Evolutionary conservation across 179 eudicot species (phyloP), one percentile per base, ranked within the genome.

Genomic region (Spinacia oleracea): DNA sequence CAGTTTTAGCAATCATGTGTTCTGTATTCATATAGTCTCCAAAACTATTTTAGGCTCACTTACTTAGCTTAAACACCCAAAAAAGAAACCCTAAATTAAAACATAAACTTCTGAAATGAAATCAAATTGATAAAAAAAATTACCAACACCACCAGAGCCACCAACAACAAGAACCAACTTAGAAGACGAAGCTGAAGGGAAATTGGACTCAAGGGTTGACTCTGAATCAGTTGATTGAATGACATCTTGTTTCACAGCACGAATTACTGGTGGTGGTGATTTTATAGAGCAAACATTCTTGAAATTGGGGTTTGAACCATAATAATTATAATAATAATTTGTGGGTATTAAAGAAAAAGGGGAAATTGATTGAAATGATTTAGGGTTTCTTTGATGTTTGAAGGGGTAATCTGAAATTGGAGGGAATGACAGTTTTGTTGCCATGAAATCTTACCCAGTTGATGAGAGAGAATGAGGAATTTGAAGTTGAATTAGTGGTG

Each of bases 71-170:
- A n/a, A 45, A 18, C 29, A 18, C 1, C 23, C n/a, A 0, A 18
- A 43, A 8, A 51, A 31, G 25, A 14, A 73, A 0, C 7, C 8
- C 40, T 4, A 29, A 50, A 35, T 10, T 23, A 0, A 31, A 7
- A 45, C 8, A 63, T 4, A 46, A 23, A 55, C 43, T 20, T 45
- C 1, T 12, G 34, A 58, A 15, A 18, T 3, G 18, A 31, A 29
- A 10, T 48, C 0, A 65, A 58, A 64, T 55, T 46, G 0, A 9
- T 31, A 74, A 46, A 48, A 48, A 34, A 3, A 80, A 35, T 35
- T 86, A 93, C 98, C 97, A n/a, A 95, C 98, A 45, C 98, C 98
- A 23, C 98, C 97, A 23, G 97, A 81, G 82, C 93, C 97, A 70
- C 98, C 98, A 78, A 87, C 89, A 63, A 95, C 98, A 60, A 95